A percentile compares a stretch with the other conserved stretches of the same genome.
These are phyloP conservation scores for Termitomyces sp. DNA, from an alignment of 768 basidiomycete species.

Conservation along the genomic window DNA sequence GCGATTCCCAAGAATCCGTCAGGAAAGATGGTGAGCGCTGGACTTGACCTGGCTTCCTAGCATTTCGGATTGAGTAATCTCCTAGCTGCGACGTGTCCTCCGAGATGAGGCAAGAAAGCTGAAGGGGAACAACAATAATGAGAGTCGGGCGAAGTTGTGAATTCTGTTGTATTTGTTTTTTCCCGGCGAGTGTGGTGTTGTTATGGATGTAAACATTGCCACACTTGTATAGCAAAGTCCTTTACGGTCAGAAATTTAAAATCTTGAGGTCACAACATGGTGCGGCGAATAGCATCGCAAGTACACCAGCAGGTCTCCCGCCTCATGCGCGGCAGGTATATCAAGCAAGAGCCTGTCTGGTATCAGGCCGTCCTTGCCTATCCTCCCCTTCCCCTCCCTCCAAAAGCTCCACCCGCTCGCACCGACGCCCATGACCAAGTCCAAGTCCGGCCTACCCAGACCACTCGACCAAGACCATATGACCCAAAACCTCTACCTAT, in stretches of 20 bases:
- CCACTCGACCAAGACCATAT: constrained; percentile 32
- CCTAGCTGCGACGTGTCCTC: constrained; percentile 46
- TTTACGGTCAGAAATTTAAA: too few relatives aligned
- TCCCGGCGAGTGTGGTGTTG: background rate
- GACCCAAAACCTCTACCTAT: constrained; percentile 55
- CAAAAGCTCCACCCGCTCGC: constrained; percentile 63
- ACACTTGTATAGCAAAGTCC: background rate
- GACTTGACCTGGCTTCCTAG: background rate
- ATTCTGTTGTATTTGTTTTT: background rate
- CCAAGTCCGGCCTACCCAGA: constrained; percentile 14
- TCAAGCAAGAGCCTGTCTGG: constrained; percentile 75
- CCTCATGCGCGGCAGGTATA: constrained; percentile 62
- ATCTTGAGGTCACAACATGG: too few relatives aligned
- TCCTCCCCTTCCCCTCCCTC: constrained; percentile 84
- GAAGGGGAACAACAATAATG: background rate
- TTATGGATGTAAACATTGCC: background rate
- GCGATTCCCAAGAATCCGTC: constrained; percentile 67
- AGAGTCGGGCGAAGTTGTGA: constrained; percentile 13
- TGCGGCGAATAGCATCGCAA: constrained; percentile 78
- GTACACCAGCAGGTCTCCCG: constrained; percentile 87
- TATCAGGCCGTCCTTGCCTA: constrained; percentile 80
- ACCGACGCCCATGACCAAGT: constrained; percentile 49
- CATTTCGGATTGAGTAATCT: background rate
- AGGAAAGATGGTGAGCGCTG: constrained; percentile 53
- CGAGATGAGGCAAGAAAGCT: constrained; percentile 43